phyloP scores from a whole-genome alignment of 2,329 filamentous ascomycete genomes.

The Fusarium begoniae region DNA sequence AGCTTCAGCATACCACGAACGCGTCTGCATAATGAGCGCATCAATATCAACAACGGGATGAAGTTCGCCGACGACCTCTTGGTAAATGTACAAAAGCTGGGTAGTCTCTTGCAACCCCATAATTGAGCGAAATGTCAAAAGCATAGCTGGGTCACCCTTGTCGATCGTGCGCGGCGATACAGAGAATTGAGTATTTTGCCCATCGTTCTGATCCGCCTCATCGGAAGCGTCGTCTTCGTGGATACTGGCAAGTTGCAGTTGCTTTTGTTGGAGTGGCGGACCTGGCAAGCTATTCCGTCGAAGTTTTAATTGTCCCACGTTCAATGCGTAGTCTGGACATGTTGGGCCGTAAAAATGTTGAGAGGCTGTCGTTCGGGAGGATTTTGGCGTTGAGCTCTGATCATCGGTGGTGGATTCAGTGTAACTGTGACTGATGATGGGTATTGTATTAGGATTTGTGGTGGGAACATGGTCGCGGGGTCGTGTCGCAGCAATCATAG shows the following conservation, averaged over 20 bases:
- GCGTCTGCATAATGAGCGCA: slow-evolving; percentile 1
- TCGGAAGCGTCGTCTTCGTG: slow-evolving; percentile 16
- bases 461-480: not conserved
- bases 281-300: slow-evolving; percentile 2
- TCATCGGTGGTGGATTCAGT: not conserved
- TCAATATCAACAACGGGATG: slow-evolving; percentile 25
- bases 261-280: slow-evolving; percentile 10
- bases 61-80: slow-evolving; percentile 20
- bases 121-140: slow-evolving; percentile 16
- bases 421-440: not conserved
- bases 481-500: not conserved
- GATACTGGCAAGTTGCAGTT: slow-evolving; percentile 23
- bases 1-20: slow-evolving; percentile 20
- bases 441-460: not conserved
- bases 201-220: not conserved
- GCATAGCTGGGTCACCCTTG: slow-evolving; percentile 15
- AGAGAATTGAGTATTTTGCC: not conserved
- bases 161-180: not conserved
- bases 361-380: not conserved
- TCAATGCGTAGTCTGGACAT: slow-evolving; percentile 42
- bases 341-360: slow-evolving; percentile 40
- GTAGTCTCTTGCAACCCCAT: slow-evolving; percentile 12
- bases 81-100: slow-evolving; percentile 18
- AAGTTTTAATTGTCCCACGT: slow-evolving; percentile 36
- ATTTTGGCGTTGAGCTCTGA: not conserved